These are phyloP conservation scores for Chaetomium globosum DNA, from an alignment of 2,329 filamentous ascomycete genomes.

Conservation along the genomic window DNA sequence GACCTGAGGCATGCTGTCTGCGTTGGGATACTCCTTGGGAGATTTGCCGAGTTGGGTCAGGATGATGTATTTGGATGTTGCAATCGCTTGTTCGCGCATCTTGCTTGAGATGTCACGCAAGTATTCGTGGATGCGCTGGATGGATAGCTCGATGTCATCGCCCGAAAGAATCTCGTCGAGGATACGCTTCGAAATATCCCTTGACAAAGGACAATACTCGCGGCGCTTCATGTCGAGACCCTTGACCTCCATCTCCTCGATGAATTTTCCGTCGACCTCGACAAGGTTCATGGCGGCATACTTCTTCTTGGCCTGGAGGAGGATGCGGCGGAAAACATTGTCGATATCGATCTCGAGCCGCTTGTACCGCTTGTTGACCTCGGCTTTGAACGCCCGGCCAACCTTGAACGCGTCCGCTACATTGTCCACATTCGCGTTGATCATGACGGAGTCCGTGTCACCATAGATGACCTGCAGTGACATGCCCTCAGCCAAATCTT, in stretches of 20 bases:
- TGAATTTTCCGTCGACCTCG: slow-evolving; percentile 82
- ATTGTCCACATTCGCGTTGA: slow-evolving; percentile 96
- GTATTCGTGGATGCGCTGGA: slow-evolving; percentile 91
- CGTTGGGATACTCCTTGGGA: slow-evolving; percentile 91
- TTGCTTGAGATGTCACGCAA: slow-evolving; percentile 79
- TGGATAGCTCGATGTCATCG: slow-evolving; percentile 83
- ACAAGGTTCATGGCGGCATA: slow-evolving; percentile 96
- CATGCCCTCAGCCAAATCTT: slow-evolving; percentile 89
- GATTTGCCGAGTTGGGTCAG: slow-evolving; percentile 96
- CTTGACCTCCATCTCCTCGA: slow-evolving; percentile 96
- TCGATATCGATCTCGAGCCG: slow-evolving; percentile 97
- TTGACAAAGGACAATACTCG: slow-evolving; percentile 94
- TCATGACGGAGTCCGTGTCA: slow-evolving; percentile 99
- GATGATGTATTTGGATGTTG: slow-evolving; percentile 89
- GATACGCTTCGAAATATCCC: slow-evolving; percentile 87
- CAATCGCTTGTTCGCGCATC: slow-evolving; percentile 80
- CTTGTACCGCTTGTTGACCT: slow-evolving; percentile 91
- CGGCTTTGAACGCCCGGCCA: slow-evolving; percentile 90
- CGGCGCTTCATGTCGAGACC: slow-evolving; percentile 96
- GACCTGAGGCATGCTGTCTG: slow-evolving; percentile 92
- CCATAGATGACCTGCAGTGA: slow-evolving; percentile 96
- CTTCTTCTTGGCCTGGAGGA: slow-evolving; percentile 98
- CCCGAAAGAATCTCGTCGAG: slow-evolving; percentile 95
- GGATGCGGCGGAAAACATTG: slow-evolving; percentile 89
- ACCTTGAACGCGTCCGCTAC: slow-evolving; percentile 88